These are phyloP conservation scores for Diaporthe citriasiana DNA, from an alignment of 2,329 filamentous ascomycete species.

Conservation along the genomic window DNA sequence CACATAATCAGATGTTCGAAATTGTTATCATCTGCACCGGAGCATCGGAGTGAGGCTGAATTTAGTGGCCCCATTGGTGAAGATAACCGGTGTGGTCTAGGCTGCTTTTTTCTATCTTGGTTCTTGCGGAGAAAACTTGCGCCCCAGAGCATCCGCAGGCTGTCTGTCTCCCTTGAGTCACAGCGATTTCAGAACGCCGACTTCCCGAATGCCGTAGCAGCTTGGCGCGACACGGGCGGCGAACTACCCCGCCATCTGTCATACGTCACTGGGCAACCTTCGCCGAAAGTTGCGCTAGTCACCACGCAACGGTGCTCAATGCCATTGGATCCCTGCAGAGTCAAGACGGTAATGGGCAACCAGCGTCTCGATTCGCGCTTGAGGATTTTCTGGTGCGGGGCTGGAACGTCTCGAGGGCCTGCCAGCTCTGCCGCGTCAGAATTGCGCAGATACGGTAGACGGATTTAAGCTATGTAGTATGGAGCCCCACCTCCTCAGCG, in stretches of 20 bases:
- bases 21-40: background rate
- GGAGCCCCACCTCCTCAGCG: constrained; percentile 20
- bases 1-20: background rate
- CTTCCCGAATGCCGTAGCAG: constrained; percentile 22
- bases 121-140: constrained; percentile 21
- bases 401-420: constrained; percentile 4
- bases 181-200: constrained; percentile 11
- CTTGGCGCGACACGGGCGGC: background rate
- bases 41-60: background rate
- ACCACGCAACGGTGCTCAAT: background rate
- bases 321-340: constrained; percentile 3
- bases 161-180: background rate
- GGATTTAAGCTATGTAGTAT: constrained; percentile 11
- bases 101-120: background rate
- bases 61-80: background rate
- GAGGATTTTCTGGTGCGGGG: constrained; percentile 23
- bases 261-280: constrained; percentile 27
- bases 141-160: constrained; percentile 17
- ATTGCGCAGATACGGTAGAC: constrained; percentile 14
- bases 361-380: background rate
- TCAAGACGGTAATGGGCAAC: constrained; percentile 5
- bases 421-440: background rate
- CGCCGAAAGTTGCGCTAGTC: constrained; percentile 17
- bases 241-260: constrained; percentile 21
- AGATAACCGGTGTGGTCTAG: background rate